A percentile compares a stretch with the other conserved stretches of the same genome.
Conservation (phyloP, 1,284 basidiomycete genomes). For the Marasmius oreades region DNA sequence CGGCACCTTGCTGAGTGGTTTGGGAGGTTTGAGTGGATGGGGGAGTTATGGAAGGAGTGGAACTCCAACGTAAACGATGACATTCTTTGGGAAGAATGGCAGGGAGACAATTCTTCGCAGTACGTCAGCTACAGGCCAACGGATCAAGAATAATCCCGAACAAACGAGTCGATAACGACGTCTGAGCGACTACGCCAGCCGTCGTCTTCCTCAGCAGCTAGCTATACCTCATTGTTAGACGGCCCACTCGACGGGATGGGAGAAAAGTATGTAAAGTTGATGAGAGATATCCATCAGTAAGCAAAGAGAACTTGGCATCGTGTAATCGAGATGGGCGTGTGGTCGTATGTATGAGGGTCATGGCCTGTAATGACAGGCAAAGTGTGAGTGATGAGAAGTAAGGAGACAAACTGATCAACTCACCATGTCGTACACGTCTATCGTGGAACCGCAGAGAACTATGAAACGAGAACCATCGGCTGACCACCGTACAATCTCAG, state of each 20-base stretch:
- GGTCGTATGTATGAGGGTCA: conserved; percentile 69
- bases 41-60: conserved; percentile 5
- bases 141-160: not conserved
- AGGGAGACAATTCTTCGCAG: not conserved
- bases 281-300: conserved; percentile 35
- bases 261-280: conserved; percentile 13
- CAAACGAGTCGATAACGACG: not conserved
- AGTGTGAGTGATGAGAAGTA: conserved; percentile 4
- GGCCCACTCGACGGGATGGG: conserved; percentile 13
- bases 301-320: conserved; percentile 68
- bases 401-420: conserved; percentile 23
- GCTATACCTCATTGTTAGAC: not conserved
- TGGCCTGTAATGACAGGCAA: conserved; percentile 44
- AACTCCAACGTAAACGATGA: conserved; percentile 13
- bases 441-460: conserved; percentile 72
- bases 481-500: conserved; percentile 85
- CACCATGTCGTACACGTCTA: conserved; percentile 82
- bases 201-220: not conserved
- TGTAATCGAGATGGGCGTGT: conserved; percentile 79
- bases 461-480: conserved; percentile 71
- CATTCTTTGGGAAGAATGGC: conserved; percentile 10
- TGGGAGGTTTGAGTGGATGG: not conserved
- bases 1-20: not conserved
- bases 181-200: not conserved
- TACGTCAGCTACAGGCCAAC: not conserved